Percentiles rank a stretch among this genome's conserved stretches.
These are phyloP conservation scores for Penicillium diatomitis DNA, from an alignment of 495 filamentous ascomycete genomes.

Conservation along the genomic window DNA sequence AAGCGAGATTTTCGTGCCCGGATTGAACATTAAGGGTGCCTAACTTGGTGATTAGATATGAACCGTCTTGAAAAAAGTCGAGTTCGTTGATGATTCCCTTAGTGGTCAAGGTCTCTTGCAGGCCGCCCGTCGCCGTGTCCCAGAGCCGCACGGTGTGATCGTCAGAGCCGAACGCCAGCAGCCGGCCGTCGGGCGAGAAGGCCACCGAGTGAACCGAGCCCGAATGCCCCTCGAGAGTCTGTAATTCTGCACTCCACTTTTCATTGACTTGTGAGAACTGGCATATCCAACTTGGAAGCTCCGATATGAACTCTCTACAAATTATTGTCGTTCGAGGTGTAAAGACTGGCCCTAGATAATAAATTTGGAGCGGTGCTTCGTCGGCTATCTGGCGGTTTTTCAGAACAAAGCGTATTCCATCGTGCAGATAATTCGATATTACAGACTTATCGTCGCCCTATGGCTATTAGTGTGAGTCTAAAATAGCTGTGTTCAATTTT, in stretches of 20 bases:
- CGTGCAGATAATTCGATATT: conserved; percentile 8
- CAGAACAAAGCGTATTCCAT: conserved; percentile 29
- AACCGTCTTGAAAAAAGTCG: conserved; percentile 8
- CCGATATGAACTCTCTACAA: conserved; percentile 4
- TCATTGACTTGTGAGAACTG: conserved; percentile 5
- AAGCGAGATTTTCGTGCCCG: not conserved
- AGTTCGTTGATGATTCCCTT: conserved; percentile 1
- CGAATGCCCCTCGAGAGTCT: conserved; percentile 9
- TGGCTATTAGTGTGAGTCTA: not conserved
- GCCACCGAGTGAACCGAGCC: conserved; percentile 7
- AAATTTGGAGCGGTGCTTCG: conserved; percentile 18
- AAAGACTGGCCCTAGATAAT: conserved; percentile 25
- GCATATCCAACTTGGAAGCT: conserved; percentile 8
- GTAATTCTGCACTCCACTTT: conserved; percentile 3
- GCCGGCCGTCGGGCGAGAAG: conserved; percentile 20
- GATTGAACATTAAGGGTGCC: conserved; percentile 5
- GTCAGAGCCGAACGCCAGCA: conserved; percentile 21
- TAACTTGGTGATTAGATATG: conserved; percentile 4
- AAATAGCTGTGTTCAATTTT: not conserved
- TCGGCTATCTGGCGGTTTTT: conserved; percentile 19
- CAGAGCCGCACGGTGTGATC: conserved; percentile 26
- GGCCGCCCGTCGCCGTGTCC: conserved; percentile 17
- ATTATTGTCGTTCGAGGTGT: conserved; percentile 21
- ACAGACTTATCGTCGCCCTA: conserved; percentile 8
- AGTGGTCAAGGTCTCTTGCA: conserved; percentile 12